Evolutionary conservation across 1,284 basidiomycete genomes (phyloP), one percentile per base, ranked within the genome.

Genomic region (Agroathelia rolfsii): DNA sequence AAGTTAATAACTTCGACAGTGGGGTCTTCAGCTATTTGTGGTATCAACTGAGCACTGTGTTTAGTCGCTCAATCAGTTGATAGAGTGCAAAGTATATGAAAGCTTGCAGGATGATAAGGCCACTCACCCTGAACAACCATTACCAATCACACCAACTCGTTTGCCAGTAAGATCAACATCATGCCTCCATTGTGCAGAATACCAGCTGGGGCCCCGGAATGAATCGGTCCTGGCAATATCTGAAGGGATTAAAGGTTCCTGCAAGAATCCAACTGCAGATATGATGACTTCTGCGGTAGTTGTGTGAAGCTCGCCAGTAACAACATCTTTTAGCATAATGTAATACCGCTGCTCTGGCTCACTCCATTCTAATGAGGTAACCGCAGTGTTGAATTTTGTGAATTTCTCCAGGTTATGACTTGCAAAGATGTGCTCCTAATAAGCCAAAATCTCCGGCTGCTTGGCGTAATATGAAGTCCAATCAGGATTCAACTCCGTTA

Each of bases 151-250:
- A 2, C 51, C 62, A 1, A 62, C 53, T 11, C 47, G 46, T 43
- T 63, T 62, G 19, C 49, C 50, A 6, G 39, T 35, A 9, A 61
- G 46, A 18, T 55, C 41, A 12, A 63, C 44, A 15, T 46, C 43
- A 27, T 56, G 48, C 10, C 53, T 42, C 62, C 62, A 66, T n/a
- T 48, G 41, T 8, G 57, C 52, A 8, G 50, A 52, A 41, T 66
- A 69, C 29, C 56, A 70, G 49, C 49, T 40, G 5, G 36, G 27
- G 4, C 63, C 56, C 32, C 60, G 51, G 59, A 71, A 75, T 3
- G 30, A 40, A 3, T 55, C 50, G 11, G 59, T 41, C 1, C 62
- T 69, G 4, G 52, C 47, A 9, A 69, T 51, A 5, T 47, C 46
- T 2, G 62, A 49, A 21, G 57, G 54, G 22, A 46, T 53, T 21